Evolutionary conservation across 805 yeast genomes (phyloP).

Genomic region (Schizosaccharomyces octosporus): DNA sequence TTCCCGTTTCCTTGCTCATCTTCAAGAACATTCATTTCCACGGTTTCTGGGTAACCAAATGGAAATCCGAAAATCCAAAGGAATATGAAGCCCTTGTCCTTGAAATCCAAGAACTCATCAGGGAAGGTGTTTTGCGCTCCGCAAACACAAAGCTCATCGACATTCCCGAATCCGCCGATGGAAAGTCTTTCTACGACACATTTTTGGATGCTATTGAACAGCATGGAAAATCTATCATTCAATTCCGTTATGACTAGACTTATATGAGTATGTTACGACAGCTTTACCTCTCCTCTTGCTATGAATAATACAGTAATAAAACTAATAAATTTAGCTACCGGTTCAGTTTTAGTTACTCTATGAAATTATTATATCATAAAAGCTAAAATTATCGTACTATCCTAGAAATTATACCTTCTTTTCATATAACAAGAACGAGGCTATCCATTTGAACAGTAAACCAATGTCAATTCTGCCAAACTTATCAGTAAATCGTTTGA

Average conservation of each 20-base stretch:
- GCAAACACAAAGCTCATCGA: background rate
- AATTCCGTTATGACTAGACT: background rate
- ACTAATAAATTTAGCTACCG: too few relatives aligned
- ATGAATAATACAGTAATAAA: too few relatives aligned
- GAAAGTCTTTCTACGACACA: background rate
- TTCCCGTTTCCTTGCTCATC: constrained; percentile 72
- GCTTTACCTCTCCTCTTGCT: too few relatives aligned
- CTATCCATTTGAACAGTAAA: too few relatives aligned
- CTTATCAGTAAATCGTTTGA: too few relatives aligned
- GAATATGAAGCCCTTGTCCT: background rate
- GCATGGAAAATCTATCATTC: background rate
- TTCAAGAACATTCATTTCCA: constrained; percentile 66
- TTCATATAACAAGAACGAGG: too few relatives aligned
- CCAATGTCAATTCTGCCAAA: too few relatives aligned
- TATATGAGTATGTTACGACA: too few relatives aligned
- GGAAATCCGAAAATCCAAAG: constrained; percentile 14
- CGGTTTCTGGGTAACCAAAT: constrained; percentile 83
- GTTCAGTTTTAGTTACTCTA: too few relatives aligned
- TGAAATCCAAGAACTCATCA: background rate
- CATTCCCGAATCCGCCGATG: background rate
- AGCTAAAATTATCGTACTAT: too few relatives aligned
- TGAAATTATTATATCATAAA: too few relatives aligned
- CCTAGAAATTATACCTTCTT: too few relatives aligned
- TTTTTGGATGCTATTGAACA: background rate
- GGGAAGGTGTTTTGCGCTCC: background rate